Percentiles rank a stretch among this genome's conserved stretches.
These are phyloP conservation scores for Oryza brachyantha DNA, from an alignment of 176 grass and related monocot genomes.

Conservation along the genomic window DNA sequence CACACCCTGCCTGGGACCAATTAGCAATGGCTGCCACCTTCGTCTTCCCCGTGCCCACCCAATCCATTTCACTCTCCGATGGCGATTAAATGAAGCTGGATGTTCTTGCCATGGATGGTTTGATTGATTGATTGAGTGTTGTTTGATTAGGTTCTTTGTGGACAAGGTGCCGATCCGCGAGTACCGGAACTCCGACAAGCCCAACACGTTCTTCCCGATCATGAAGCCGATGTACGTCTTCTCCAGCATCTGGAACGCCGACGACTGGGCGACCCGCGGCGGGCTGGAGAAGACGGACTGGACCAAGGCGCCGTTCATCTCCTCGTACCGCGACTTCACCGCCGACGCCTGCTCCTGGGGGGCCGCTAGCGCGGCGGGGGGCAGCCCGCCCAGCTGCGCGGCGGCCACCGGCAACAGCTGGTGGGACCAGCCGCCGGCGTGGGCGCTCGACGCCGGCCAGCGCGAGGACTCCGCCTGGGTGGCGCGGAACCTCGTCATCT, in stretches of 20 bases:
- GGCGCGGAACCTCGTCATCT: conserved; percentile 70
- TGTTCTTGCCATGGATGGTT: neutral
- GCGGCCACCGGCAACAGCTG: conserved; percentile 50
- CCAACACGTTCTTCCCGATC: conserved; percentile 71
- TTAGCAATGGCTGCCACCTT: neutral
- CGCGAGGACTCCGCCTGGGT: conserved; percentile 66
- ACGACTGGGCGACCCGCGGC: conserved; percentile 93
- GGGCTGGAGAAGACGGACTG: conserved; percentile 97
- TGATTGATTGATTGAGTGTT: neutral
- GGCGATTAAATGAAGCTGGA: neutral
- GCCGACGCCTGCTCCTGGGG: conserved; percentile 78
- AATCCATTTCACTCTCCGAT: neutral
- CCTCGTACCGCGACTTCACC: conserved; percentile 89
- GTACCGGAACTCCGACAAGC: conserved; percentile 68
- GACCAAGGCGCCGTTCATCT: conserved; percentile 72
- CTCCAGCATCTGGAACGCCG: conserved; percentile 99
- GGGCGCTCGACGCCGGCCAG: conserved; percentile 62
- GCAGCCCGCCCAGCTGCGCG: conserved; percentile 42
- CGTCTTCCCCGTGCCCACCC: neutral
- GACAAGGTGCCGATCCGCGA: conserved; percentile 83
- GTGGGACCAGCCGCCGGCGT: conserved; percentile 91
- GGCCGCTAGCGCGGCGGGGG: too few relatives aligned
- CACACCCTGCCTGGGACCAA: conserved; percentile 27
- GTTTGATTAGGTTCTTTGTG: conserved; percentile 69
- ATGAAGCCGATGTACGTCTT: conserved; percentile 94